These are phyloP conservation scores for Gracilaria vermiculophylla DNA, from an alignment of 23 red algal genomes.

Conservation along the genomic window DNA sequence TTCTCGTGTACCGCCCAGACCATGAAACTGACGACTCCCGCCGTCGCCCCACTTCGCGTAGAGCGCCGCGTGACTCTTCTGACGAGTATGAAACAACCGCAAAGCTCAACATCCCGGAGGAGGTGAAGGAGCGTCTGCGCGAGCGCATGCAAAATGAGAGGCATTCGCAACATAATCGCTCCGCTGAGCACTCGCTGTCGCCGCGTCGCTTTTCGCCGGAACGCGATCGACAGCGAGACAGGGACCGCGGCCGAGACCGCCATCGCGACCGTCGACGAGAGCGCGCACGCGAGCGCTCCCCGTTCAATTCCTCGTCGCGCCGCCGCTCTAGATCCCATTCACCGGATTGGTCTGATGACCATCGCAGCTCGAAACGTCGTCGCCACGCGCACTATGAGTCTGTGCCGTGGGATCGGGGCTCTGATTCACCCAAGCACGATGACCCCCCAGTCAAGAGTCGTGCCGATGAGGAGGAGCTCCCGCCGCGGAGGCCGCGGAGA, in stretches of 20 bases:
- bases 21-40: conserved; percentile 3
- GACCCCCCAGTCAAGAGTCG: background rate
- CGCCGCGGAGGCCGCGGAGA: background rate
- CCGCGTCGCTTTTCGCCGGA: conserved; percentile 11
- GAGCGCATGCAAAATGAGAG: conserved; percentile 43
- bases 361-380: conserved; percentile 17
- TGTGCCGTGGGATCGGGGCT: background rate
- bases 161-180: conserved; percentile 1
- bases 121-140: conserved; percentile 41
- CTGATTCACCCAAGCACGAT: background rate
- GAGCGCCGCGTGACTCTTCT: background rate
- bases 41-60: background rate
- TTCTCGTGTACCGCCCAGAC: conserved; percentile 12
- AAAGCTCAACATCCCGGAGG: conserved; percentile 28
- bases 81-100: conserved; percentile 11
- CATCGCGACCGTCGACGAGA: conserved; percentile 10
- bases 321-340: conserved; percentile 14
- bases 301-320: background rate
- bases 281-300: conserved; percentile 9
- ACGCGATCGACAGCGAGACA: conserved; percentile 6
- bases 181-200: background rate
- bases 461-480: background rate
- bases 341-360: conserved; percentile 17
- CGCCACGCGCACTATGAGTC: conserved; percentile 11
- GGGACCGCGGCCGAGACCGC: background rate